Conservation (phyloP, 352 stramenopile species). For the Phytopythium vexans region DNA sequence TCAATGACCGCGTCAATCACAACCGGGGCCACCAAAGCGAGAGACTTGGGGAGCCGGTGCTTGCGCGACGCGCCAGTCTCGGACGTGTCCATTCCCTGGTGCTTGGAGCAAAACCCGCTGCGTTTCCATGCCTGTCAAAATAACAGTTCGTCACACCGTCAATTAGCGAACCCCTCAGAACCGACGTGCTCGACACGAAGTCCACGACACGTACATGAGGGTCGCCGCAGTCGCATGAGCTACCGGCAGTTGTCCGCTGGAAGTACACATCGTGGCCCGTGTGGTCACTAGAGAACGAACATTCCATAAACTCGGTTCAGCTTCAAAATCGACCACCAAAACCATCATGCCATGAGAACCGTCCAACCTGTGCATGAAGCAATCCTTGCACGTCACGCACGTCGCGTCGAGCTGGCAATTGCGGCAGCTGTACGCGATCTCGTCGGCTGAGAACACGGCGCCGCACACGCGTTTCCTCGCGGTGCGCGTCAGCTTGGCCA, state of each 20-base stretch:
- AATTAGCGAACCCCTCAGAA: conserved; percentile 5
- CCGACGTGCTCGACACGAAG: not conserved
- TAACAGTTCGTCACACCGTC: conserved; percentile 1
- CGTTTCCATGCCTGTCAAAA: conserved; percentile 66
- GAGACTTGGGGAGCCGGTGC: conserved; percentile 60
- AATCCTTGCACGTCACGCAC: conserved; percentile 85
- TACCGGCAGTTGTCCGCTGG: conserved; percentile 80
- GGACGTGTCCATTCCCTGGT: conserved; percentile 51
- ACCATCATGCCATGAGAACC: too few species aligned
- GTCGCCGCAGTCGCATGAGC: conserved; percentile 85
- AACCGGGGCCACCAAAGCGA: conserved; percentile 42
- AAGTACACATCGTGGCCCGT: conserved; percentile 85
- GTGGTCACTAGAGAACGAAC: conserved; percentile 39
- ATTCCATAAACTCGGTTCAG: not conserved
- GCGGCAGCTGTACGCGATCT: conserved; percentile 87
- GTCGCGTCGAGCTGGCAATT: conserved; percentile 85
- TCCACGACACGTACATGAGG: conserved; percentile 44
- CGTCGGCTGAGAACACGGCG: conserved; percentile 80
- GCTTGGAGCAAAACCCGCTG: conserved; percentile 74
- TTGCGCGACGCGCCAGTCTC: conserved; percentile 33
- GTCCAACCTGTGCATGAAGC: conserved; percentile 71
- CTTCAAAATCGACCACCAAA: too few species aligned
- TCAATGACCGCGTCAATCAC: conserved; percentile 79
- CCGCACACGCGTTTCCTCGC: conserved; percentile 77
- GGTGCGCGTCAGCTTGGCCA: conserved; percentile 56